Base-by-base conservation (phyloP, 805 yeast genomes). In the Yamadazyma paraphyllophila region DNA sequence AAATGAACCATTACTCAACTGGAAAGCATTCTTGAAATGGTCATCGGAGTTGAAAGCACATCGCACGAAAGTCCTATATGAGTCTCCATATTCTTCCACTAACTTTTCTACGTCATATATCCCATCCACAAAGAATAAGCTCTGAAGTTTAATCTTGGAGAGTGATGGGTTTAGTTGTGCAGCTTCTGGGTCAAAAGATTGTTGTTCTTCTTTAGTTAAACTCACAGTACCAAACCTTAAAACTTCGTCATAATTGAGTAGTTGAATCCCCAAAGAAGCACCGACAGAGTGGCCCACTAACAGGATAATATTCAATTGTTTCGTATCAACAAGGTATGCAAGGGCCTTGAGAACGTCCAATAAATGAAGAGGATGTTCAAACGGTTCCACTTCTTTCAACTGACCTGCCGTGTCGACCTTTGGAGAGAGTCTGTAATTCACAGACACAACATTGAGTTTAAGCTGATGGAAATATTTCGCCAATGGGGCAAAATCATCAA, bases 201-300 rank as follows among this genome's bases (percentile, higher is more conserved):
- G 24, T 6, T 20, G 6, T 6, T 20, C 6, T 4, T 20, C 24
- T 6, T 20, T n/a, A n/a, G n/a, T 6, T 20, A 6, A 20, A 20
- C 24, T 20, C 3, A 20, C 24, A 6, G 3, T 20, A 20, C 63
- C 66, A 11, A 10, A 14, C 12, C 38, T 44, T 9, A 63, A 26
- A 4, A 65, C 54, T 26, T 55, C 49, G 13, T 34, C 43, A 42
- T 48, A 57, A 41, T 67, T 64, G 9, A 77, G 52, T n/a, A 77
- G 51, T 54, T 85, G 91, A 30, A 82, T 67, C 4, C 75, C 66
- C 39, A 86, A 57, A 1, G 86, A 81, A 1, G 91, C 88, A 2
- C 96, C 96, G 4, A 82, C 94, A 1, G 94, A 85, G 64, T 88
- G 96, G 0, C 96, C 96, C 9, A 78, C 68, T 0, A 70, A 12